Base-by-base conservation (phyloP, 495 filamentous ascomycete genomes). In the Hyaloscypha hepaticicola region DNA sequence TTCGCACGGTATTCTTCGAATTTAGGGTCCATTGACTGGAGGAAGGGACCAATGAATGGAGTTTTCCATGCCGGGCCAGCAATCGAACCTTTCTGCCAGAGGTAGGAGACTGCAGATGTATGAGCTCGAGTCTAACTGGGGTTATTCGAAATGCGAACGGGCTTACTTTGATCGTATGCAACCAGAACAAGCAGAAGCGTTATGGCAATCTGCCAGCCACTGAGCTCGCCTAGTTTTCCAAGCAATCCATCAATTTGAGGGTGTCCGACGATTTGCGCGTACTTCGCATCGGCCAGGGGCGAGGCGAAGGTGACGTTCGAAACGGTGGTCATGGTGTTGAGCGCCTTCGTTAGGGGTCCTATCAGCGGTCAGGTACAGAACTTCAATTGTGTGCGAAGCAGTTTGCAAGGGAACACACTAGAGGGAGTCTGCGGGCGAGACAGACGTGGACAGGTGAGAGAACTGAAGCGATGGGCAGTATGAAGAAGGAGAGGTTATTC, bases 11-110 rank as follows among this genome's bases (percentile, higher is more conserved):
- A 99, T 70, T 92, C 85, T 65, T 87, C 84, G 77, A 97, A 97
- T 64, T 94, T 91, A 55, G 95, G 95, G 72, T 96, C 88, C 57
- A 99, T 80, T 21, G 93, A 97, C 73, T 96, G 77, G 49, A 98
- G 82, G 77, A 99, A 99, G 9, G 95, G 95, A 22, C 95, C 95
- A 78, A 97, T 95, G 72, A 99, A 97, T 22, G 95, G 95, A 50
- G 91, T 81, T 77, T 99, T 99, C 78, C 82, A 90, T 50, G 84
- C 66, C 25, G 92, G 92, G 28, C 95, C 95, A 50, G 83, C 84
- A 72, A 99, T 96, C 3, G 85, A 81, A 31, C 91, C 93, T 78
- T 97, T 99, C 63, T 91, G 85, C 72, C 81, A 85, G 70, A 96
- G 82, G 76, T 98, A 99, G 70, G 81, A 88, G 76, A 90, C 93